Percentiles rank a stretch among this genome's conserved stretches.
phyloP scores from a whole-genome alignment of 2,329 filamentous ascomycete genomes.

The Acephala macrosclerotiorum region DNA sequence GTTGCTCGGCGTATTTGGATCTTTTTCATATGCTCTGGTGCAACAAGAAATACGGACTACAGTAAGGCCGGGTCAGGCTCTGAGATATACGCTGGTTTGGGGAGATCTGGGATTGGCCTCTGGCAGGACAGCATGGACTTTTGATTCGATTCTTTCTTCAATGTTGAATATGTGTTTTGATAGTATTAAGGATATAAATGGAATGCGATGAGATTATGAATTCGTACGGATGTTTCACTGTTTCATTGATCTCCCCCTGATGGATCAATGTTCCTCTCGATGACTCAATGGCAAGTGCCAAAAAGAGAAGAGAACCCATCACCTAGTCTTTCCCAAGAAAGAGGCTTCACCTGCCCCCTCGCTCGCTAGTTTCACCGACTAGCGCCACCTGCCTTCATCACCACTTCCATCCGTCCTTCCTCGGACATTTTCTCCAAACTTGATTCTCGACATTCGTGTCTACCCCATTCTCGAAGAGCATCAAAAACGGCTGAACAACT shows the following conservation, averaged over 20 bases:
- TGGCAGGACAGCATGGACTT: background rate
- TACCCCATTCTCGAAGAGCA: too few relatives aligned
- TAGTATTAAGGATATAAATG: conserved; percentile 7
- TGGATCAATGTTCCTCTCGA: too few relatives aligned
- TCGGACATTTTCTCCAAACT: too few relatives aligned
- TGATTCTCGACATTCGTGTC: too few relatives aligned
- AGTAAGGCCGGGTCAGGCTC: background rate
- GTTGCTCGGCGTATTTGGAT: background rate
- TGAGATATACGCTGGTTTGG: background rate
- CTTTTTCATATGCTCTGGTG: background rate
- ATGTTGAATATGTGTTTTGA: conserved; percentile 1
- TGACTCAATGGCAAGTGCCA: background rate
- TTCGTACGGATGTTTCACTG: background rate
- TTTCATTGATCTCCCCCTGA: background rate
- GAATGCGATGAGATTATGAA: conserved; percentile 9
- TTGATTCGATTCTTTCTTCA: background rate
- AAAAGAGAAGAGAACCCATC: background rate
- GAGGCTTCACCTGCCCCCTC: too few relatives aligned
- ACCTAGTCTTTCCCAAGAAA: too few relatives aligned
- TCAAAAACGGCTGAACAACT: too few relatives aligned
- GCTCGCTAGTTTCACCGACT: too few relatives aligned
- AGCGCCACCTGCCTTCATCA: too few relatives aligned
- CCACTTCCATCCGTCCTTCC: too few relatives aligned
- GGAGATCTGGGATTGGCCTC: conserved; percentile 1
- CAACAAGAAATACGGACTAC: background rate